phyloP scores from a whole-genome alignment of 768 basidiomycete genomes.

The Tylopilus sp. region DNA sequence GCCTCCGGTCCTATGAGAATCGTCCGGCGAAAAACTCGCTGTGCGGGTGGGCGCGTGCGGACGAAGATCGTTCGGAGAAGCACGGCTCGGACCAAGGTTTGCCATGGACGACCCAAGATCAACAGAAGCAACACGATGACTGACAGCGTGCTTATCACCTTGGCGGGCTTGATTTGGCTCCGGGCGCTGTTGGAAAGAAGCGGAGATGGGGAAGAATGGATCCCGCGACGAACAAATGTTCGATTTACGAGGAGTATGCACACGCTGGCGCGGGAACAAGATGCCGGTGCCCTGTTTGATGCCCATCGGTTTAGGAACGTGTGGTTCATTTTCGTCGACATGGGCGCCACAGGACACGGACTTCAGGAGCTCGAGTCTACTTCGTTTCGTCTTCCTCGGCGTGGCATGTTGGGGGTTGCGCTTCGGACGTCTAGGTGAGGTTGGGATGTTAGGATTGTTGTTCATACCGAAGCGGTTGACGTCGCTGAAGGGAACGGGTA shows the following conservation, averaged over 20 bases:
- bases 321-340: slow-evolving; percentile 22
- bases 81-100: not conserved
- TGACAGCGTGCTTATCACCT: slow-evolving; percentile 8
- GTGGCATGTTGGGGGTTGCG: not conserved
- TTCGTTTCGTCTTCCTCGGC: slow-evolving; percentile 8
- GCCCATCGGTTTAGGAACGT: not conserved
- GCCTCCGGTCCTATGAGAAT: slow-evolving; percentile 5
- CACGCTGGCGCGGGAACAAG: slow-evolving; percentile 13
- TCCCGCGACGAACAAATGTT: slow-evolving; percentile 1
- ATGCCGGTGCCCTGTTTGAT: slow-evolving; percentile 6
- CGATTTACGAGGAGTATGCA: slow-evolving; percentile 12
- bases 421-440: not conserved
- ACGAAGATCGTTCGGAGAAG: slow-evolving; percentile 26
- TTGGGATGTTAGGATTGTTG: not conserved
- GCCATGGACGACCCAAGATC: slow-evolving; percentile 16
- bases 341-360: not conserved
- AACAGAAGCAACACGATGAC: slow-evolving; percentile 17
- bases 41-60: slow-evolving; percentile 9
- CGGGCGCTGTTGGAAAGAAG: slow-evolving; percentile 5
- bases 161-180: slow-evolving; percentile 11
- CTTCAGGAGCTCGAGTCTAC: not conserved
- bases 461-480: not conserved
- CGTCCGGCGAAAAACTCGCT: slow-evolving; percentile 6
- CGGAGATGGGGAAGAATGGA: not conserved
- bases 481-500: not conserved